phyloP scores from a whole-genome alignment of 495 filamentous ascomycete species.

The Talaromyces proteolyticus region DNA sequence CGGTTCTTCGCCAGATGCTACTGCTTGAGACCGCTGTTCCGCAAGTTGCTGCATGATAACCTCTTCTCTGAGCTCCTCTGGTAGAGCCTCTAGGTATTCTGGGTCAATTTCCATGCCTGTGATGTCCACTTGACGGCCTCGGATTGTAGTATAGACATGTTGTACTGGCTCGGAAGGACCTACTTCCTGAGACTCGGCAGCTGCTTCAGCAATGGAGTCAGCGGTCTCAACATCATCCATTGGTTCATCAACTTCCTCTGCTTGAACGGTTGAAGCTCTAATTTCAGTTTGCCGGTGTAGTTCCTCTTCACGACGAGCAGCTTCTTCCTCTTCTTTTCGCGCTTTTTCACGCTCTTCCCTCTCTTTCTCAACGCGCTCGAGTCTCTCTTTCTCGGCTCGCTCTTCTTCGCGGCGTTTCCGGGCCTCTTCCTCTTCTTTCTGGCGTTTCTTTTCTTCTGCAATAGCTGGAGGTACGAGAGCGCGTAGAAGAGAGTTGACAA shows the following conservation, averaged over 20 bases:
- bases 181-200: constrained; percentile 25
- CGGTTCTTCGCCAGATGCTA: constrained; percentile 74
- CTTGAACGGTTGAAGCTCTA: constrained; percentile 35
- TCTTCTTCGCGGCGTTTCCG: constrained; percentile 41
- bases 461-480: constrained; percentile 80
- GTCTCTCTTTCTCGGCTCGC: constrained; percentile 40
- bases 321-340: constrained; percentile 65
- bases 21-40: constrained; percentile 73
- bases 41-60: constrained; percentile 85
- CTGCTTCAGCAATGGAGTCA: constrained; percentile 25
- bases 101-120: constrained; percentile 91
- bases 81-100: constrained; percentile 87
- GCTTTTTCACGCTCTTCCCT: constrained; percentile 50
- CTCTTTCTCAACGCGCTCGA: constrained; percentile 52
- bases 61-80: constrained; percentile 92
- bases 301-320: constrained; percentile 34
- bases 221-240: constrained; percentile 86
- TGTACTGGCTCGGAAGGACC: constrained; percentile 45
- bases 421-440: constrained; percentile 44
- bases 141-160: constrained; percentile 72
- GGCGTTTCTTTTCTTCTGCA: constrained; percentile 61
- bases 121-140: constrained; percentile 82
- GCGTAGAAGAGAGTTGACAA: constrained; percentile 66
- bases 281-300: constrained; percentile 39
- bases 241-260: constrained; percentile 43